phyloP scores from a whole-genome alignment of 1,284 basidiomycete genomes.

The Wolfiporia cocos region DNA sequence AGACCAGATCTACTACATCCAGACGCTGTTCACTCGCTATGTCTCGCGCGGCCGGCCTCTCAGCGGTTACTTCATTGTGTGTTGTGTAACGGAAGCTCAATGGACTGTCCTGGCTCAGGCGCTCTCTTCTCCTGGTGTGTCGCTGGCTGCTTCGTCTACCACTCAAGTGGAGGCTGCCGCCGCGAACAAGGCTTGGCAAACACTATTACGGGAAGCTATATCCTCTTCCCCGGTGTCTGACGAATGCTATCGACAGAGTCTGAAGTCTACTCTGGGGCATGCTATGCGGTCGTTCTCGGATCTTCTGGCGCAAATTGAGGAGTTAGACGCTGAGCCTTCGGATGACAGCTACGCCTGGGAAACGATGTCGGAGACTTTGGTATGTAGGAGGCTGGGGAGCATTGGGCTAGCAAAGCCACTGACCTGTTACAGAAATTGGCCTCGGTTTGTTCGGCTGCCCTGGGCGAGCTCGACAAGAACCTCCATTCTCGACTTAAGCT shows the following conservation, averaged over 20 bases:
- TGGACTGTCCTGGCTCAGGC: slow-evolving; percentile 81
- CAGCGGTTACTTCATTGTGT: slow-evolving; percentile 83
- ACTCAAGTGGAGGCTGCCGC: slow-evolving; percentile 63
- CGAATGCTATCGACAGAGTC: slow-evolving; percentile 33
- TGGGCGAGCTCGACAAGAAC: slow-evolving; percentile 61
- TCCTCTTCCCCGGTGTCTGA: slow-evolving; percentile 33
- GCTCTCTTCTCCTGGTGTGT: slow-evolving; percentile 44
- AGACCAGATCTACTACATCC: slow-evolving; percentile 53
- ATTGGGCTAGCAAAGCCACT: not conserved
- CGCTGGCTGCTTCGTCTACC: slow-evolving; percentile 15
- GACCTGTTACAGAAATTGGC: slow-evolving; percentile 67
- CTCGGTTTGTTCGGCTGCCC: slow-evolving; percentile 77
- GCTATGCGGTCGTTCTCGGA: slow-evolving; percentile 72
- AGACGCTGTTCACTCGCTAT: slow-evolving; percentile 75
- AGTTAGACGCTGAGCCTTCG: slow-evolving; percentile 72
- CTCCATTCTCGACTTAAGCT: slow-evolving; percentile 71
- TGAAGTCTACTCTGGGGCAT: slow-evolving; percentile 48
- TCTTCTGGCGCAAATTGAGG: slow-evolving; percentile 67
- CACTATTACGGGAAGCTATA: slow-evolving; percentile 50
- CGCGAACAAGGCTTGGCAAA: slow-evolving; percentile 75
- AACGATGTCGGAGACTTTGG: slow-evolving; percentile 81
- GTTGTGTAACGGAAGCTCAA: slow-evolving; percentile 79
- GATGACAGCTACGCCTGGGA: slow-evolving; percentile 84
- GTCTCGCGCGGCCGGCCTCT: slow-evolving; percentile 70
- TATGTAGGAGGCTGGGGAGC: slow-evolving; percentile 7